Evolutionary conservation across 2,329 filamentous ascomycete genomes (phyloP).

Genomic region (Penicillium sp.): DNA sequence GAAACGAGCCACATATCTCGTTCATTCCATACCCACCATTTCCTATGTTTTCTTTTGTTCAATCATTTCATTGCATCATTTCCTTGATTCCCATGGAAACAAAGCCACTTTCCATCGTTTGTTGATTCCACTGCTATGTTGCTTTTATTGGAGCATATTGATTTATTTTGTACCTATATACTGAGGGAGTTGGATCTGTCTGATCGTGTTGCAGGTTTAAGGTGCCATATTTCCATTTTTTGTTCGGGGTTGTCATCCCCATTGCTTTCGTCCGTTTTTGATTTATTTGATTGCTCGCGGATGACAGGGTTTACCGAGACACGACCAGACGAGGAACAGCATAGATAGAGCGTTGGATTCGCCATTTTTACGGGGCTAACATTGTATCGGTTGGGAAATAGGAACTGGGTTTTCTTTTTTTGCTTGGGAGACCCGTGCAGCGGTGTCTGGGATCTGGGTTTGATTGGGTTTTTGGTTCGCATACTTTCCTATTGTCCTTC

Average conservation of each 20-base stretch:
- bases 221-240: constrained; percentile 9
- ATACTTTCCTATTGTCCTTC: constrained; percentile 4
- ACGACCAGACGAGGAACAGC: constrained; percentile 29
- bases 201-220: constrained; percentile 6
- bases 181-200: constrained; percentile 4
- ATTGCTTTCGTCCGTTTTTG: constrained; percentile 2
- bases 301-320: constrained; percentile 27
- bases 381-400: constrained; percentile 21
- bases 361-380: constrained; percentile 18
- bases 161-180: constrained; percentile 13
- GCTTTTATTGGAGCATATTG: constrained; percentile 7
- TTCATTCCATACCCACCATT: not conserved
- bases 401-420: constrained; percentile 13
- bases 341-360: constrained; percentile 22
- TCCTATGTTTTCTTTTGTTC: constrained; percentile 17
- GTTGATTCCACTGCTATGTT: constrained; percentile 15
- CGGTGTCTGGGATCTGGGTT: constrained; percentile 24
- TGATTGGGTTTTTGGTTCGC: constrained; percentile 5
- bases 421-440: constrained; percentile 17
- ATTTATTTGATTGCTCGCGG: constrained; percentile 21
- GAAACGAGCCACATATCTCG: constrained; percentile 1
- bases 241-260: constrained; percentile 14
- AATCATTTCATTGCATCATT: constrained; percentile 21
- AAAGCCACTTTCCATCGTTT: constrained; percentile 14
- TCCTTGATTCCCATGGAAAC: constrained; percentile 26